Conservation (phyloP, 2,329 filamentous ascomycete species). For the Teratosphaeria pseudoeucalypti region DNA sequence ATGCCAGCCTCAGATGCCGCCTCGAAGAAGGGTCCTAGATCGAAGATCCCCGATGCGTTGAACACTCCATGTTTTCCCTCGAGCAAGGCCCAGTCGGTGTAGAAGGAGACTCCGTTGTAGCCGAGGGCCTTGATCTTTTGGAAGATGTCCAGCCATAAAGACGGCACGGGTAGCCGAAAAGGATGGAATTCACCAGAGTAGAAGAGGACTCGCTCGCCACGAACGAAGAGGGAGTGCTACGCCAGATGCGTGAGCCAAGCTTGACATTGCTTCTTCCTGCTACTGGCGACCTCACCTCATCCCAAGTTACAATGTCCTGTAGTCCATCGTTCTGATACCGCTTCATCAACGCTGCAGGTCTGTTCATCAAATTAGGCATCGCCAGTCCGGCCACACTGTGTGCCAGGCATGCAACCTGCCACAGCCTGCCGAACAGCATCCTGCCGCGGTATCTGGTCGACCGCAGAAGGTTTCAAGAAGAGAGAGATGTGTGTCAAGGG, state of each 20-base stretch:
- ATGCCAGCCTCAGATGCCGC: conserved; percentile 63
- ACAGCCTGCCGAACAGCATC: background rate
- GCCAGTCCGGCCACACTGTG: background rate
- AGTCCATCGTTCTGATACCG: background rate
- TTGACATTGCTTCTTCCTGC: background rate
- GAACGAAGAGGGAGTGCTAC: conserved; percentile 54
- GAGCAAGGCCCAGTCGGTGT: conserved; percentile 66
- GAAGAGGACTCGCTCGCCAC: conserved; percentile 59
- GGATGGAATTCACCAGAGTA: conserved; percentile 68
- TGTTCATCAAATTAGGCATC: background rate
- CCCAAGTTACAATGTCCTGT: background rate
- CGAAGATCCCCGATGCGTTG: conserved; percentile 60
- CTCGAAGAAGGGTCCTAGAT: conserved; percentile 63
- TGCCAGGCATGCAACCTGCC: background rate
- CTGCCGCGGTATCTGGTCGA: background rate
- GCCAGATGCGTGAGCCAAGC: background rate
- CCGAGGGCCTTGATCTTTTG: conserved; percentile 75
- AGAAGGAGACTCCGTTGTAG: conserved; percentile 71
- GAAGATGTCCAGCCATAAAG: conserved; percentile 61
- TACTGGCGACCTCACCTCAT: background rate
- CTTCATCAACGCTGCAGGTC: background rate
- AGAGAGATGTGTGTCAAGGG: background rate
- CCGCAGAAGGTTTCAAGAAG: background rate
- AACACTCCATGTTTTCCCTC: conserved; percentile 65
- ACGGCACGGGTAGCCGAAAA: conserved; percentile 51